Base-by-base conservation (phyloP, 1,284 basidiomycete genomes). In the Cutaneotrichosporon mucoides region DNA sequence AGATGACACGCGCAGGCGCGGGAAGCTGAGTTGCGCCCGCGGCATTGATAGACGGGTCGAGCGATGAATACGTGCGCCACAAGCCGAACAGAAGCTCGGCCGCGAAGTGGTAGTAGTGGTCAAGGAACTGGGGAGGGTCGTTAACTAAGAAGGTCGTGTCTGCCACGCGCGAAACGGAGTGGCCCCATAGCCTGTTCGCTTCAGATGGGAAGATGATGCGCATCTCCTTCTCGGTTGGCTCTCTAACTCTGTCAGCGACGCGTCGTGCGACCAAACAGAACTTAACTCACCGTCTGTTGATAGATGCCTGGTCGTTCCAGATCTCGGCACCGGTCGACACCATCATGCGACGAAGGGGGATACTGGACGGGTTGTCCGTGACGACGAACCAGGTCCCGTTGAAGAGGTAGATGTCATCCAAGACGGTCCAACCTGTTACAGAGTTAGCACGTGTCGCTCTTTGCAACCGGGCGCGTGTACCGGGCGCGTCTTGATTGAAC, bases 11-110 rank as follows among this genome's bases (percentile, higher is more conserved):
- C 1, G 86, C 83, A 0, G 88, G 84, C 0, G 87, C 81, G 0
- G 88, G 88, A 16, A 94, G 85, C 57, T 73, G 70, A 0, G 81
- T 79, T 2, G 83, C 82, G 16, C 89, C 90, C 42, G 82, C 78
- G 0, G 82, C 66, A 9, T 85, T 76, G 62, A 92, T 90, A 33
- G 78, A 79, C 1, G 84, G 83, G 73, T 92, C 90, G 13, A 92
- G 81, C 1, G 88, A 86, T 38, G 89, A 84, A 71, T 92, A 93
- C 0, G 90, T 86, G 24, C 90, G 83, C 90, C 90, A 93, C 65
- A 92, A 84, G 47, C 91, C 90, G 63, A 90, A 90, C 77, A 89
- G 87, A 13, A 92, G 84, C 72, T 95, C 92, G 5, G 91, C 91
- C 36, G 88, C 86, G 84, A 88, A 92, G 59, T 73, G 73, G 65